A percentile compares a stretch with the other conserved stretches of the same genome.
Conservation (phyloP, 169 alveolate species). For the Eimeria acervulina region DNA sequence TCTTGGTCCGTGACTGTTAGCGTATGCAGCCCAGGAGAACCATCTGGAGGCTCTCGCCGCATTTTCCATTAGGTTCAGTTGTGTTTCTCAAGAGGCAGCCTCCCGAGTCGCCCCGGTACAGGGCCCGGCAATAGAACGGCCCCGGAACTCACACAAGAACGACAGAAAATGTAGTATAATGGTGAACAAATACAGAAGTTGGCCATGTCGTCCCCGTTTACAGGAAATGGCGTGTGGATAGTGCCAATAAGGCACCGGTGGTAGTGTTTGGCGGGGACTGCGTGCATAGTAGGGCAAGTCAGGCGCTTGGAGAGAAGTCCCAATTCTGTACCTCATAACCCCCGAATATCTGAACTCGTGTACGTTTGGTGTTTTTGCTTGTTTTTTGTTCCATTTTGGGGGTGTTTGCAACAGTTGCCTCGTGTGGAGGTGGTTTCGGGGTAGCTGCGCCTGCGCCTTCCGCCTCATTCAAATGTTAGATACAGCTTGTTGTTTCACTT, state of each 20-base stretch:
- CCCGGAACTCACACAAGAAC: not conserved
- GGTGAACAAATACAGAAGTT: not conserved
- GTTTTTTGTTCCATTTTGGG: not conserved
- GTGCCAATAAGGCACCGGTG: not conserved
- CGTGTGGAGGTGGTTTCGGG: not conserved
- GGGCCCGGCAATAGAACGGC: not conserved
- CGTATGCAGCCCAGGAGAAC: not conserved
- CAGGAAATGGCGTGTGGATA: not conserved
- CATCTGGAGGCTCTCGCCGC: not conserved
- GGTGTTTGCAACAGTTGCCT: not conserved
- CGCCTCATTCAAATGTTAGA: not conserved
- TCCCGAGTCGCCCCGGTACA: not conserved
- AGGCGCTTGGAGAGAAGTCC: not conserved
- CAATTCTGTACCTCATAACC: not conserved
- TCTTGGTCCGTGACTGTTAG: not conserved
- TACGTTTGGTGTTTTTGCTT: not conserved
- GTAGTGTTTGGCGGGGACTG: not conserved
- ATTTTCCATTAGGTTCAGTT: not conserved
- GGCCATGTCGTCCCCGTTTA: not conserved
- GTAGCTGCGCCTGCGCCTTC: not conserved
- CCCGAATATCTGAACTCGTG: not conserved
- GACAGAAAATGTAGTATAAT: not conserved
- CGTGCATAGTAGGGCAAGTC: not conserved
- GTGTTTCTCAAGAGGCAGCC: not conserved
- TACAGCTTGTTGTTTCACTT: not conserved